Evolutionary conservation across 345 rosid species (phyloP).

Genomic region (Dovyalis caffra): DNA sequence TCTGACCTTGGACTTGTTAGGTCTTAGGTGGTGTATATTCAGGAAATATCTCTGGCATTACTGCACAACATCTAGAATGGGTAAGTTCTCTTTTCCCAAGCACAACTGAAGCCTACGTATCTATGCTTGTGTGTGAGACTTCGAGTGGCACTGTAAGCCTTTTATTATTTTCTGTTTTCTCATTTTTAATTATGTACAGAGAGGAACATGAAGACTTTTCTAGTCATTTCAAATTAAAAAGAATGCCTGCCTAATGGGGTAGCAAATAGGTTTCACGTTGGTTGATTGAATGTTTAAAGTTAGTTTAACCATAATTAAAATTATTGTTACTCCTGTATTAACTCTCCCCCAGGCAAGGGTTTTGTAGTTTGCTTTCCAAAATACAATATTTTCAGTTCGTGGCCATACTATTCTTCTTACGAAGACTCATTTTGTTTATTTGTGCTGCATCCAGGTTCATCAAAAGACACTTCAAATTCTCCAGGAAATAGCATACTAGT

Average conservation of each 20-base stretch:
- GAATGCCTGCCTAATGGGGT: background rate
- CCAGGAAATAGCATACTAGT: conserved; percentile 79
- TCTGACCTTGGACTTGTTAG: conserved; percentile 38
- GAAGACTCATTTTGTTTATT: conserved; percentile 9
- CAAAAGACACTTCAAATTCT: conserved; percentile 80
- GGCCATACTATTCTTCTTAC: background rate
- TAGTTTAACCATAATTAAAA: no score
- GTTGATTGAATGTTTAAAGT: conserved; percentile 1
- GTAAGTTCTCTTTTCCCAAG: conserved; percentile 37
- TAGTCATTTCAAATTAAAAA: background rate
- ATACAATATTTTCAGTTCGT: background rate
- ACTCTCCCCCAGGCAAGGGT: conserved; percentile 1
- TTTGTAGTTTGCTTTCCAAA: background rate
- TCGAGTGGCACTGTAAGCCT: no score
- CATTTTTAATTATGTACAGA: background rate
- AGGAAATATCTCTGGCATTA: conserved; percentile 77
- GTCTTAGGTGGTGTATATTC: conserved; percentile 84
- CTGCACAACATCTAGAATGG: conserved; percentile 97
- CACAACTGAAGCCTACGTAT: background rate
- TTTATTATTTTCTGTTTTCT: no score
- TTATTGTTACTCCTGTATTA: background rate
- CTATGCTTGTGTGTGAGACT: no score
- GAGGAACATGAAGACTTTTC: background rate
- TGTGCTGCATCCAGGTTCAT: conserved; percentile 58
- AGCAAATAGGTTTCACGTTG: background rate